Conservation (phyloP, 768 basidiomycete species). For the Tephrocybe sp. region DNA sequence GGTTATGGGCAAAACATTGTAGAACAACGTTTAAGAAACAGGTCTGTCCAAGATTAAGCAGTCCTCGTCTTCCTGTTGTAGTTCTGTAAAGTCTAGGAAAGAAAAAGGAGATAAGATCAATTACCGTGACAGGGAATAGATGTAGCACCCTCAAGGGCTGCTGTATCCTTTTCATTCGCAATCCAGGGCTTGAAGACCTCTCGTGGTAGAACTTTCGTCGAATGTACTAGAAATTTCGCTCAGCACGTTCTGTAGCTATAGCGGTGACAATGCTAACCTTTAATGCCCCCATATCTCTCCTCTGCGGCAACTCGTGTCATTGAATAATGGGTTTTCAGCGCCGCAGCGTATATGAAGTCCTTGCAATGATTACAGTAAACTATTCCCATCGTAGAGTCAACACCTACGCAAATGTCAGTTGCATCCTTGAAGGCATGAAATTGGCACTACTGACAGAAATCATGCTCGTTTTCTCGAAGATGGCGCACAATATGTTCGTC, state of each 20-base stretch:
- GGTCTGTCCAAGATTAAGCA: constrained; percentile 88
- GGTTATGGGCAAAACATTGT: constrained; percentile 88
- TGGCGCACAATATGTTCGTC: constrained; percentile 57
- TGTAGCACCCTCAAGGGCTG: constrained; percentile 46
- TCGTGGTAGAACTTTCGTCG: constrained; percentile 15
- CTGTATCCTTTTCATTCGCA: constrained; percentile 33
- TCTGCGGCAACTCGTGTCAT: constrained; percentile 46
- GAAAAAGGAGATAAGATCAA: constrained; percentile 7
- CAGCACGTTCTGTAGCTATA: not conserved
- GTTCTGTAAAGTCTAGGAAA: not conserved
- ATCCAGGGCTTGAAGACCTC: constrained; percentile 37
- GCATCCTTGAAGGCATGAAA: not conserved
- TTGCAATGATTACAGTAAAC: constrained; percentile 74
- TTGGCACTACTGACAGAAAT: constrained; percentile 53
- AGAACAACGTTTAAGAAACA: constrained; percentile 93
- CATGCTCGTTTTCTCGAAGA: constrained; percentile 53
- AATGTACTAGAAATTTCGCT: constrained; percentile 16
- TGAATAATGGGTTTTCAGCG: constrained; percentile 43
- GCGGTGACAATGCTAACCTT: constrained; percentile 35
- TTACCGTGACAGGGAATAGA: constrained; percentile 74
- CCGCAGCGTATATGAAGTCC: constrained; percentile 67
- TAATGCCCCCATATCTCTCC: constrained; percentile 59
- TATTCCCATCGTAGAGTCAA: constrained; percentile 70
- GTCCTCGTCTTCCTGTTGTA: constrained; percentile 67
- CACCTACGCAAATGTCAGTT: constrained; percentile 44